phyloP scores from a whole-genome alignment of 2,329 filamentous ascomycete genomes.

The Fusarium sp. region DNA sequence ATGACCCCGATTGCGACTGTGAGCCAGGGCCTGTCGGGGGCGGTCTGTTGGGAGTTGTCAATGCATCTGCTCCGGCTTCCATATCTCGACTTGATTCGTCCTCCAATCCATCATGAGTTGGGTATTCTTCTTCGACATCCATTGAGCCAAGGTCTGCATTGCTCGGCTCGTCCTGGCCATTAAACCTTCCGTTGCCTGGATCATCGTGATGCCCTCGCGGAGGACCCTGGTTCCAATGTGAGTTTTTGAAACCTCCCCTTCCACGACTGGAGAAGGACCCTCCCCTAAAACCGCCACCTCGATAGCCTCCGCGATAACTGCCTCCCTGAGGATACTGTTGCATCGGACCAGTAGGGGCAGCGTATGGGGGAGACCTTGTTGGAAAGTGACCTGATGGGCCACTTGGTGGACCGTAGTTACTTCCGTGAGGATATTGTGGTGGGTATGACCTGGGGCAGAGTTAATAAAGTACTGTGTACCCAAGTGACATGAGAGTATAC shows the following conservation, averaged over 20 bases:
- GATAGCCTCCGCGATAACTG: conserved; percentile 61
- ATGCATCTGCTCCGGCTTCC: conserved; percentile 62
- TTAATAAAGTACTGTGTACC: conserved; percentile 13
- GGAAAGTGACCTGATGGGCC: conserved; percentile 70
- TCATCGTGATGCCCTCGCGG: conserved; percentile 47
- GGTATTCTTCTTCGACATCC: conserved; percentile 46
- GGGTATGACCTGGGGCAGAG: conserved; percentile 69
- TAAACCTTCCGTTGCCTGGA: conserved; percentile 38
- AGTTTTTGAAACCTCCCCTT: conserved; percentile 75
- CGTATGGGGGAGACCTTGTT: conserved; percentile 67
- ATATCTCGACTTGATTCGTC: conserved; percentile 55
- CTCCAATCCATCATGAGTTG: conserved; percentile 23
- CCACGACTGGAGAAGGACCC: conserved; percentile 69
- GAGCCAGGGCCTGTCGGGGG: conserved; percentile 69
- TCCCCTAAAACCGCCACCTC: conserved; percentile 74
- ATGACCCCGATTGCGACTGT: conserved; percentile 61
- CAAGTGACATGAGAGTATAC: conserved; percentile 37
- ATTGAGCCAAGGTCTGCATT: conserved; percentile 38
- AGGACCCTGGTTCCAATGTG: conserved; percentile 71
- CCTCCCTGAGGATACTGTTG: conserved; percentile 66
- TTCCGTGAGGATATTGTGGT: conserved; percentile 69
- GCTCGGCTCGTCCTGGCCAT: conserved; percentile 30
- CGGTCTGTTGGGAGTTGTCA: conserved; percentile 69
- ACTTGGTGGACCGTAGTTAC: conserved; percentile 66
- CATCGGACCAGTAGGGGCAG: conserved; percentile 70